Conservation (phyloP, 495 filamentous ascomycete genomes). For the Annulohypoxylon maeteangense region DNA sequence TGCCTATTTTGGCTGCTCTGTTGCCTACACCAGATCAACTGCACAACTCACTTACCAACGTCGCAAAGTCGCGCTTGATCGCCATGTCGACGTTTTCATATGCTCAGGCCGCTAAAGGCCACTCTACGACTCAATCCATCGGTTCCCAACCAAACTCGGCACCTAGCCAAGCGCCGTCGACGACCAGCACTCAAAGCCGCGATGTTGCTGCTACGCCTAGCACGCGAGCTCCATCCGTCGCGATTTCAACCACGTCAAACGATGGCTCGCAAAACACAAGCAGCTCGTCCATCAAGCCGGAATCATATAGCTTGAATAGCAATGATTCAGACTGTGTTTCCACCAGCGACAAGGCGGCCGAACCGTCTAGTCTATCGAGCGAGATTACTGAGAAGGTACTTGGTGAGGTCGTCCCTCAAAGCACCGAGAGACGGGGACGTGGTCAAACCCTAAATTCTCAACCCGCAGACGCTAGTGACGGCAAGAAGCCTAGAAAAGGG, state of each 20-base stretch:
- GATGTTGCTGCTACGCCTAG: slow-evolving; percentile 68
- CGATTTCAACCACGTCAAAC: slow-evolving; percentile 70
- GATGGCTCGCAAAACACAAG: slow-evolving; percentile 50
- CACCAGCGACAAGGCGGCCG: slow-evolving; percentile 30
- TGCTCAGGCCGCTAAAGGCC: slow-evolving; percentile 91
- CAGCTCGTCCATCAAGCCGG: slow-evolving; percentile 47
- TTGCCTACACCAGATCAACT: slow-evolving; percentile 27
- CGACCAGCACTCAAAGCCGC: slow-evolving; percentile 72
- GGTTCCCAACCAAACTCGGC: slow-evolving; percentile 70
- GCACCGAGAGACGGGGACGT: slow-evolving; percentile 42
- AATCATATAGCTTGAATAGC: slow-evolving; percentile 28
- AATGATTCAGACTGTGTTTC: slow-evolving; percentile 32
- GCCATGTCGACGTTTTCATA: slow-evolving; percentile 80
- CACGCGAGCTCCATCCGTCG: slow-evolving; percentile 45
- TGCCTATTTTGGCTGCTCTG: slow-evolving; percentile 25
- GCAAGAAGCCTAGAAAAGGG: slow-evolving; percentile 57
- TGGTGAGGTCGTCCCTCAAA: slow-evolving; percentile 33
- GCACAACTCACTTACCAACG: slow-evolving; percentile 34
- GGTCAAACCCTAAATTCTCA: slow-evolving; percentile 50
- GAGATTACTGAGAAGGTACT: slow-evolving; percentile 43
- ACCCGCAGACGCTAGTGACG: slow-evolving; percentile 52
- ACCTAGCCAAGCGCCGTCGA: slow-evolving; percentile 72
- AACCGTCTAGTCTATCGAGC: slow-evolving; percentile 21
- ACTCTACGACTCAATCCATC: slow-evolving; percentile 47
- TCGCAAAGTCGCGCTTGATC: slow-evolving; percentile 39